Evolutionary conservation across 345 rosid species (phyloP).

Genomic region (Jatropha curcas): DNA sequence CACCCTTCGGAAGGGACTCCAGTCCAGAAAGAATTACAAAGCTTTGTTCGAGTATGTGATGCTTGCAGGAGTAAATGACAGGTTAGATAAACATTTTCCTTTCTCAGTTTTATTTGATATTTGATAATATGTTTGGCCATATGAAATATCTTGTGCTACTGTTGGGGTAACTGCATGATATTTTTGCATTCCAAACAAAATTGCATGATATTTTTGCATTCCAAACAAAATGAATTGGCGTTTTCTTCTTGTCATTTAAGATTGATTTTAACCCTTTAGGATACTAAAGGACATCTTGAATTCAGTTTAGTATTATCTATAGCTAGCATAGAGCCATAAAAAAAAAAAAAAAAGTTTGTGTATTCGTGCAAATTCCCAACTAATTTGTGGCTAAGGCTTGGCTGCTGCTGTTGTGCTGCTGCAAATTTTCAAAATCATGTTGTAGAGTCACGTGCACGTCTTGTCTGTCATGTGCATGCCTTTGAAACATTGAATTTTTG

Average conservation of each 20-base stretch:
- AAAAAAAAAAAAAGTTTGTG: no score
- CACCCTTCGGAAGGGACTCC: slow-evolving; percentile 67
- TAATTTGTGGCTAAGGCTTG: no score
- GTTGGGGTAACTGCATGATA: neutral
- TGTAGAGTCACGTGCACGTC: no score
- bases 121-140: neutral
- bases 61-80: slow-evolving; percentile 91
- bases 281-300: no score
- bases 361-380: no score
- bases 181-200: neutral
- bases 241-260: neutral
- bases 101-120: neutral
- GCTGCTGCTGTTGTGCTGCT: no score
- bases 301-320: no score
- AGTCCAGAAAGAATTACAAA: slow-evolving; percentile 61
- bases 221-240: neutral
- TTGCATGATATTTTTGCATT: neutral
- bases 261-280: no score
- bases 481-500: no score
- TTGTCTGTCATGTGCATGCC: no score
- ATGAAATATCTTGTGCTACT: neutral
- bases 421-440: no score
- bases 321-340: no score
- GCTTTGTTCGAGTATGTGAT: slow-evolving; percentile 87
- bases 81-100: slow-evolving; percentile 39